Conservation (phyloP, 2,329 filamentous ascomycete species). For the Penicillium sp. region DNA sequence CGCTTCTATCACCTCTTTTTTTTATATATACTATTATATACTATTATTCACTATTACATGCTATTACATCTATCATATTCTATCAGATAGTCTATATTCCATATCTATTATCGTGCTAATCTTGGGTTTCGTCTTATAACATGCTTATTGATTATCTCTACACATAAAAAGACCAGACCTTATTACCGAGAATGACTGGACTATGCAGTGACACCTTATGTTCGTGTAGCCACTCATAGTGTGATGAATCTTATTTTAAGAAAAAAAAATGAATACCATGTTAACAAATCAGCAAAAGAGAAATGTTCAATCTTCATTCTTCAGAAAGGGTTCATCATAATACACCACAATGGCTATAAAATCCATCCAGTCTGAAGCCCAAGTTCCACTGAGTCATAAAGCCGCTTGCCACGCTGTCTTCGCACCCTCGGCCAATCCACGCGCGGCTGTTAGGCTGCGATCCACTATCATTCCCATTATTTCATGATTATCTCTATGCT, state of each 20-base stretch:
- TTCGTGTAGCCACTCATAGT: constrained; percentile 4
- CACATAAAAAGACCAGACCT: background rate
- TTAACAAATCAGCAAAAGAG: background rate
- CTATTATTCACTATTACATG: background rate
- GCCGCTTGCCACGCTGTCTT: constrained; percentile 20
- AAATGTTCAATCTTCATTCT: background rate
- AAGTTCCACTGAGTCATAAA: constrained; percentile 12
- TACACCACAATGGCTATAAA: background rate
- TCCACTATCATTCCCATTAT: constrained; percentile 5
- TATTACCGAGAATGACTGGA: background rate
- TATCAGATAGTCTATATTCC: background rate
- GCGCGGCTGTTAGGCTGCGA: constrained; percentile 3
- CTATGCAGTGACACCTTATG: background rate
- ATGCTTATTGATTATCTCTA: background rate
- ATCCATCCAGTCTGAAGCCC: background rate
- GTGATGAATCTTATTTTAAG: background rate
- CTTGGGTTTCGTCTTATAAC: background rate
- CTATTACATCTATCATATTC: background rate
- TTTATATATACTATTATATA: background rate
- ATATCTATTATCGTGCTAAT: background rate
- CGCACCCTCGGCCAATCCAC: constrained; percentile 6
- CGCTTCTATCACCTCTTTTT: background rate
- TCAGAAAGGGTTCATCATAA: background rate
- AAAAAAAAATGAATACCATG: background rate
- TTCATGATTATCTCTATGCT: background rate